Base-by-base conservation (phyloP, 352 stramenopile genomes). In the Globisporangium uncinulatum region DNA sequence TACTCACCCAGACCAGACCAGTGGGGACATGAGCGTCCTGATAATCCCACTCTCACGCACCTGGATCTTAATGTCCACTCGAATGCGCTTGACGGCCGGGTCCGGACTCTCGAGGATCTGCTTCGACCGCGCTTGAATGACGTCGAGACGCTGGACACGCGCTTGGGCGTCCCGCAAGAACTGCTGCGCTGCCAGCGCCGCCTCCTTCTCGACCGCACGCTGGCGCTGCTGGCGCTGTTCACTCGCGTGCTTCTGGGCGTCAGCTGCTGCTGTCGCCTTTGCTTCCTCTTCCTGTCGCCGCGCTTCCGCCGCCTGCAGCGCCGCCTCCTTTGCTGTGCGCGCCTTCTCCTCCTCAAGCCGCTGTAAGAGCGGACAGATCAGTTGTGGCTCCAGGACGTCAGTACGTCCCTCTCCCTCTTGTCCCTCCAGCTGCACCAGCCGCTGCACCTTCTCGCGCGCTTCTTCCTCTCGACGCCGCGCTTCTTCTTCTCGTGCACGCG, bases 41-140 rank as follows among this genome's bases (percentile, higher is more conserved):
- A n/a, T n/a, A n/a, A n/a, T n/a, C n/a, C n/a, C n/a, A n/a, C n/a
- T n/a, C 7, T 13, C 2, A 50, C 63, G 17, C 19, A 87, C 80
- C 69, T 89, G 66, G 5, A 77, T 66, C 55, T 77, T 77, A 51
- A 92, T 88, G 24, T 87, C 73, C 51, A 92, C 71, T 46, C 83
- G 80, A 24, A 87, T 74, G 34, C 69, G 67, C 66, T 92, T 92
- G 53, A 88, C 69, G 2, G 59, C 36, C 13, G 70, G 69, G 45
- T 89, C 71, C 11, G 62, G 56, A 41, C 58, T 83, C 17, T 70
- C 73, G 4, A 85, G 62, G 21, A 92, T 87, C 48, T 74, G 63
- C 9, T 72, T 57, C 0, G 65, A 75, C 17, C 72, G 60, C 13
- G 59, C 53, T 24, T 90, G 73, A 14, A 91, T 73, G 32, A 62